Conservation (phyloP, 495 filamentous ascomycete species). For the Penicillium arizonense region DNA sequence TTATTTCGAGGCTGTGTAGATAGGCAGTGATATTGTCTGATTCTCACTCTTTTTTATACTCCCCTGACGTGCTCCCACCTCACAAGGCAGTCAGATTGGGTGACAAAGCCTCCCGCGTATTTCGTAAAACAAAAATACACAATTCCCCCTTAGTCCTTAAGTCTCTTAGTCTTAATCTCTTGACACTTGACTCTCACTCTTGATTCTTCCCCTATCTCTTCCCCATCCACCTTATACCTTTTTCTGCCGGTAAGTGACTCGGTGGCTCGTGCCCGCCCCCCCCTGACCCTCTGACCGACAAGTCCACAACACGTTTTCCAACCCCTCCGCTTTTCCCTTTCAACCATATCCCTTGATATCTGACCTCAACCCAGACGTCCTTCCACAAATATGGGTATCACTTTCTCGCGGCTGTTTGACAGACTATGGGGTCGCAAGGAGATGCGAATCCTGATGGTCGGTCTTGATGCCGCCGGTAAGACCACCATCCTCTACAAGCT, state of each 20-base stretch:
- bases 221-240: slow-evolving; percentile 11
- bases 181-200: slow-evolving; percentile 1
- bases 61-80: no score
- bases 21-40: no score
- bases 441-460: slow-evolving; percentile 99
- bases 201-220: slow-evolving; percentile 10
- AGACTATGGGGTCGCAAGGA: slow-evolving; percentile 98
- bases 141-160: background rate
- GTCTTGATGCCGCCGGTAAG: slow-evolving; percentile 98
- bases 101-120: slow-evolving; percentile 18
- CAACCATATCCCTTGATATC: slow-evolving; percentile 19
- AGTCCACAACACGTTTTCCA: slow-evolving; percentile 33
- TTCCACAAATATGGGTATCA: slow-evolving; percentile 85
- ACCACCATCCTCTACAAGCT: slow-evolving; percentile 99
- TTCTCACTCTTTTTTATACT: no score
- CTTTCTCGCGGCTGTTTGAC: slow-evolving; percentile 90
- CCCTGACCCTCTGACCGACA: slow-evolving; percentile 21
- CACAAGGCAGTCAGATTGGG: no score
- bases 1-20: no score
- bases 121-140: slow-evolving; percentile 23
- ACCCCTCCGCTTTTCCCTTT: slow-evolving; percentile 14
- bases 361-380: slow-evolving; percentile 20
- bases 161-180: background rate
- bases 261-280: slow-evolving; percentile 12
- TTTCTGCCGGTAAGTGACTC: slow-evolving; percentile 11